Conservation (phyloP, 2,329 filamentous ascomycete genomes). For the Trichoderma simmonsii region DNA sequence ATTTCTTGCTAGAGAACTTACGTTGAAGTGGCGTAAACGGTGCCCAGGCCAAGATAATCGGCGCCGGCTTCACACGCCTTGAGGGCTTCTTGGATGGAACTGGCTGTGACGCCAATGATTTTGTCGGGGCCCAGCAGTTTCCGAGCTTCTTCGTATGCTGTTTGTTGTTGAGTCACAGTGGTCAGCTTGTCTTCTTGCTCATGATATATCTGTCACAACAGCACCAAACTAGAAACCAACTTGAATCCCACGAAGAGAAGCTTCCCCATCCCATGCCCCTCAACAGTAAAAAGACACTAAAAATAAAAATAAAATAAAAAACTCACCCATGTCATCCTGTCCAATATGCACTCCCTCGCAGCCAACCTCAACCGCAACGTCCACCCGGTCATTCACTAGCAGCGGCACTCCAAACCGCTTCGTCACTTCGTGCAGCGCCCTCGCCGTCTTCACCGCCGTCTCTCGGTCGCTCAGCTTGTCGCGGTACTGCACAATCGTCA, state of each 20-base stretch:
- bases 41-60: slow-evolving; percentile 87
- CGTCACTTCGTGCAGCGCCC: slow-evolving; percentile 69
- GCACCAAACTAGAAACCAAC: not conserved
- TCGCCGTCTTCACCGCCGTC: slow-evolving; percentile 66
- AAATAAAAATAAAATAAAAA: not conserved
- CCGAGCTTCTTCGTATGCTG: slow-evolving; percentile 52
- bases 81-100: slow-evolving; percentile 68
- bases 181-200: not conserved
- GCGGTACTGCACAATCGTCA: slow-evolving; percentile 83
- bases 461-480: slow-evolving; percentile 81
- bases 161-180: not conserved
- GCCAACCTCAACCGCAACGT: slow-evolving; percentile 79
- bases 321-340: slow-evolving; percentile 83
- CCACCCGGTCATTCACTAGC: slow-evolving; percentile 88
- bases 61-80: slow-evolving; percentile 72
- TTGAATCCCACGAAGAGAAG: not conserved
- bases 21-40: slow-evolving; percentile 82
- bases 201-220: not conserved
- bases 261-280: not conserved
- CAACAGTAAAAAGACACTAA: not conserved
- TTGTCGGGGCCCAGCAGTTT: slow-evolving; percentile 69
- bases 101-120: slow-evolving; percentile 88
- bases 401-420: slow-evolving; percentile 68
- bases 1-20: slow-evolving; percentile 36
- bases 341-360: slow-evolving; percentile 94